Evolutionary conservation across 805 yeast genomes (phyloP), one percentile per base, ranked within the genome.

Genomic region (Priceomyces castillae): DNA sequence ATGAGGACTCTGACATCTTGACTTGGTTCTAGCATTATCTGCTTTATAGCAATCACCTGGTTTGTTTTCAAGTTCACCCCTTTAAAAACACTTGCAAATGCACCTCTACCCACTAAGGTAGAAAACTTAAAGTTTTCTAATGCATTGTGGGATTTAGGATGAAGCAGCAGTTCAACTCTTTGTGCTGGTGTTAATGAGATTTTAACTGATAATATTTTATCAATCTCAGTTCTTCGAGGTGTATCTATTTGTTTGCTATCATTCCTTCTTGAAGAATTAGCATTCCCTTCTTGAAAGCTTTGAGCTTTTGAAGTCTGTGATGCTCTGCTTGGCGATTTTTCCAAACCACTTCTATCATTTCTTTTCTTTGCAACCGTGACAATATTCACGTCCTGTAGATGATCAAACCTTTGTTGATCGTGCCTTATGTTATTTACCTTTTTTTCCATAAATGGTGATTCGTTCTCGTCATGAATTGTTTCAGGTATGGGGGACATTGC

Each of bases 51-150:
- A 3, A 87, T 86, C 2, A 81, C 73, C 41, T 80, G 82, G 5
- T 80, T 79, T 0, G 90, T 85, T 42, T 68, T 70, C 46, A 75
- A 64, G 53, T 89, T 86, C 22, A 81, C 65, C 0, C 92, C 96
- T 46, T 78, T 76, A 62, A 83, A 90, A 3, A 92, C 97, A 31
- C 79, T 78, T 1, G 97, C 98, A 59, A 81, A 90, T 0, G 97
- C 97, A 1, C 99, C 99, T 46, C 78, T 78, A 2, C 98, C 99
- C 2, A 94, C 71, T 30, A 84, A 75, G 38, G 81, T 84, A 38
- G 74, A 71, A 52, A 82, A 69, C 22, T 69, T 69, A 54, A 77
- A 81, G 42, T 73, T 73, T 35, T 73, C 78, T 16, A 75, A 61
- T 2, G 74, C 77, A 50, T 65, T 67, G 25, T 54, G 45, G 59